Conservation (phyloP, 345 rosid species). For the Carallia pectinifolia region DNA sequence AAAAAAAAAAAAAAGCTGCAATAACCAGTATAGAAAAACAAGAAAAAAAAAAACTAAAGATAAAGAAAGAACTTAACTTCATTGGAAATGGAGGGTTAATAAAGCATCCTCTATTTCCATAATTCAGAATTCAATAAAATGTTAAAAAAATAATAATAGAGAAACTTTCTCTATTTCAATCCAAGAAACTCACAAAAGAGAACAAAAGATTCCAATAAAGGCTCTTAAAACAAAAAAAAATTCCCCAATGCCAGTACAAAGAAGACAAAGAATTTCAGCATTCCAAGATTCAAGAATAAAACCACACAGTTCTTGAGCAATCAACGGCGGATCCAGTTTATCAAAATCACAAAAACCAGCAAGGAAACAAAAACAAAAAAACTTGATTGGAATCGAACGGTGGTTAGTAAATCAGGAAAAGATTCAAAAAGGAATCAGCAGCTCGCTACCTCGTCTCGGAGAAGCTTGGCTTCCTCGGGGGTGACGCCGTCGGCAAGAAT, state of each 20-base stretch:
- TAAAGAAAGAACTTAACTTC: neutral
- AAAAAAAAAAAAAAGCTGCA: too few species aligned
- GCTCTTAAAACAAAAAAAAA: neutral
- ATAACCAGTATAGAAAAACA: neutral
- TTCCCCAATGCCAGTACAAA: neutral
- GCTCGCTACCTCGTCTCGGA: conserved; percentile 75
- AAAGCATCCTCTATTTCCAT: neutral
- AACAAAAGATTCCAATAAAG: neutral
- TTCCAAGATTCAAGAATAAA: neutral
- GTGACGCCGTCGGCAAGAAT: conserved; percentile 66
- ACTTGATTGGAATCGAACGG: neutral
- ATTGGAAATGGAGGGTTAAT: neutral
- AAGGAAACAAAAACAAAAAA: neutral
- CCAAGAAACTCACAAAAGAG: neutral
- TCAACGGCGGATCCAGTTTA: neutral
- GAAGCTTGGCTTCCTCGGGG: conserved; percentile 67
- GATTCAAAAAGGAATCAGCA: neutral
- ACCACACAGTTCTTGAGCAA: neutral
- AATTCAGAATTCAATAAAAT: neutral
- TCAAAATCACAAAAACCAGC: neutral
- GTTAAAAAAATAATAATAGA: neutral
- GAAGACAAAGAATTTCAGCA: neutral
- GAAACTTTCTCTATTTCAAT: neutral
- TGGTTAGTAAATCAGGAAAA: neutral
- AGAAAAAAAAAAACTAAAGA: neutral